A percentile compares a stretch with the other conserved stretches of the same genome.
These are phyloP conservation scores for Mallotus nudiflorus DNA, from an alignment of 345 rosid species.

Conservation along the genomic window DNA sequence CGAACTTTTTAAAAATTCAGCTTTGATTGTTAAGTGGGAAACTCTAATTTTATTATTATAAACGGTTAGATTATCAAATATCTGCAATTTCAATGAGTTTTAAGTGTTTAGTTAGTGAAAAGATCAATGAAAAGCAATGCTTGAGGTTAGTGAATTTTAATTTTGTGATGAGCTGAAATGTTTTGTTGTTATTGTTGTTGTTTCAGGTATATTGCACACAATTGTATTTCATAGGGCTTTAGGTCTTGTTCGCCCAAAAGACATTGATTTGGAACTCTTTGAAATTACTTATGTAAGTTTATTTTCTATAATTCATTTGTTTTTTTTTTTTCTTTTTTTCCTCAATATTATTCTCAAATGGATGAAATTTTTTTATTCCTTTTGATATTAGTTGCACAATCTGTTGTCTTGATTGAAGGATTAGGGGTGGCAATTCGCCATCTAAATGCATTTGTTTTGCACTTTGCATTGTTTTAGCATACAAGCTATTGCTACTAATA, in stretches of 20 bases:
- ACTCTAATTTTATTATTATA: background rate
- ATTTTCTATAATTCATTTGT: background rate
- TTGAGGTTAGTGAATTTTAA: background rate
- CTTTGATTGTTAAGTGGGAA: too few relatives aligned
- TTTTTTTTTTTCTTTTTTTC: background rate
- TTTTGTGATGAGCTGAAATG: constrained; percentile 12
- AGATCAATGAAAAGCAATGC: too few relatives aligned
- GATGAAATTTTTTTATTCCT: background rate
- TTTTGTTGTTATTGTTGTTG: constrained; percentile 57
- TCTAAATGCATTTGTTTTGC: background rate
- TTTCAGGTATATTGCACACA: constrained; percentile 83
- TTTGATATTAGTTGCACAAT: background rate
- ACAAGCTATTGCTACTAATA: background rate
- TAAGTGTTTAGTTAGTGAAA: too few relatives aligned
- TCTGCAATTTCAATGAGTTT: too few relatives aligned
- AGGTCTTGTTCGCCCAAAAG: constrained; percentile 92
- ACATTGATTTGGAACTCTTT: constrained; percentile 83
- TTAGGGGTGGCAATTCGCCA: background rate
- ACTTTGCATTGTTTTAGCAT: background rate
- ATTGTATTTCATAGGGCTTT: constrained; percentile 89
- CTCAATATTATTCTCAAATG: background rate
- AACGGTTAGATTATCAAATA: too few relatives aligned
- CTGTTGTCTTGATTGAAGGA: background rate
- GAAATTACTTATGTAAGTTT: constrained; percentile 80
- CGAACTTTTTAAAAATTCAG: background rate